Percentiles rank a stretch among this genome's conserved stretches.
Conservation (phyloP, 2,329 filamentous ascomycete species). For the Alternaria gansuensis region DNA sequence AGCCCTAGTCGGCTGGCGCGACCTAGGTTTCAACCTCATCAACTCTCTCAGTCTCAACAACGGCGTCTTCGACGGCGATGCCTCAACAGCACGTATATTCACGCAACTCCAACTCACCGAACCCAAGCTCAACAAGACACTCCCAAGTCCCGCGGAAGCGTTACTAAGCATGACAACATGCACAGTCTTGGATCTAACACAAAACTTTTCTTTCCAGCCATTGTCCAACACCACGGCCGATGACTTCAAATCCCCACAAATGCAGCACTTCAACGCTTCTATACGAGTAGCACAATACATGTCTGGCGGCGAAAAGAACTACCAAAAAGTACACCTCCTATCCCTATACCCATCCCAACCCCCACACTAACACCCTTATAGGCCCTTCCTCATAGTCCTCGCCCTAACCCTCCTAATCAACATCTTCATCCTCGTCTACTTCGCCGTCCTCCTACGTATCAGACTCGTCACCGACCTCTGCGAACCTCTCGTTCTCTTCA, state of each 20-base stretch:
- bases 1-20: constrained; percentile 11
- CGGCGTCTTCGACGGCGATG: constrained; percentile 19
- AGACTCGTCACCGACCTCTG: constrained; percentile 19
- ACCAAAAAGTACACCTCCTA: constrained; percentile 8
- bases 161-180: constrained; percentile 13
- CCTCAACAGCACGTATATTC: constrained; percentile 14
- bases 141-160: constrained; percentile 13
- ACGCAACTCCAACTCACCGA: constrained; percentile 14
- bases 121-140: constrained; percentile 9
- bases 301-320: constrained; percentile 18
- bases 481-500: constrained; percentile 19
- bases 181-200: constrained; percentile 16
- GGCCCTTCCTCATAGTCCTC: constrained; percentile 15
- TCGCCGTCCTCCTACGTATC: constrained; percentile 11
- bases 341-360: neutral
- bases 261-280: constrained; percentile 17
- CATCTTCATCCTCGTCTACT: constrained; percentile 19
- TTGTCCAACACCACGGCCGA: neutral
- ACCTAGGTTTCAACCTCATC: constrained; percentile 15
- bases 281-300: constrained; percentile 22
- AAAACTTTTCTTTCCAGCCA: constrained; percentile 12
- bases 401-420: constrained; percentile 11
- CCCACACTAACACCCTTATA: neutral
- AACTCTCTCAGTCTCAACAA: constrained; percentile 20
- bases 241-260: neutral